Evolutionary conservation across 2,329 filamentous ascomycete genomes (phyloP).

Genomic region (Aspergillus transmontanensis): DNA sequence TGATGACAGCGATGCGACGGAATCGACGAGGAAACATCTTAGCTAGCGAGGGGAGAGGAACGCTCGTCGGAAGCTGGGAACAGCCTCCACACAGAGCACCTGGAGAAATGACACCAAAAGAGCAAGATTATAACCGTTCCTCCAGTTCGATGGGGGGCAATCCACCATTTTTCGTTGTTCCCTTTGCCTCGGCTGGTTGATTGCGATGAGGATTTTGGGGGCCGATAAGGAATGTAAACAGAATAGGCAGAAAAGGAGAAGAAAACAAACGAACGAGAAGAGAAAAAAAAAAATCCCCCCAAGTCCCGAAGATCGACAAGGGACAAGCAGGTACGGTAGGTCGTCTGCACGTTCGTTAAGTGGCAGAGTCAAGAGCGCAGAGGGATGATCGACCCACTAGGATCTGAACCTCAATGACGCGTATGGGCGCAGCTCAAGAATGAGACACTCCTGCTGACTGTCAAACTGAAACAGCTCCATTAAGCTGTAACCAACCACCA

Average conservation of each 20-base stretch:
- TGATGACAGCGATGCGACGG: constrained; percentile 46
- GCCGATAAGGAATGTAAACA: not conserved
- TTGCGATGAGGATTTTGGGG: not conserved
- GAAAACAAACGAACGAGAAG: not conserved
- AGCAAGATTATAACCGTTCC: constrained; percentile 12
- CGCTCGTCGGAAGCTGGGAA: not conserved
- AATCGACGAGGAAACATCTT: constrained; percentile 43
- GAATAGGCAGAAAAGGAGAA: not conserved
- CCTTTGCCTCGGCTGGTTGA: not conserved
- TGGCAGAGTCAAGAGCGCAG: constrained; percentile 5
- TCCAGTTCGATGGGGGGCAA: constrained; percentile 8
- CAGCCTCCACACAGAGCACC: constrained; percentile 9
- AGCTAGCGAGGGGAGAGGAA: constrained; percentile 5
- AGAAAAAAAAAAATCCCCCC: constrained; percentile 5
- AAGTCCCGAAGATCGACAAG: constrained; percentile 12
- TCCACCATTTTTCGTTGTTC: constrained; percentile 13
- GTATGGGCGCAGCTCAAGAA: constrained; percentile 16
- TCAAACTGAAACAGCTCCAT: constrained; percentile 14
- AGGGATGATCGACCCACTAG: constrained; percentile 23
- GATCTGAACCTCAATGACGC: constrained; percentile 24
- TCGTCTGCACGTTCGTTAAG: constrained; percentile 1
- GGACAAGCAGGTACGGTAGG: not conserved
- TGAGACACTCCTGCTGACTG: constrained; percentile 2
- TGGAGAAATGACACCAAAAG: constrained; percentile 1
- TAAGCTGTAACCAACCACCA: not conserved